phyloP scores from a whole-genome alignment of 805 yeast genomes.

The Sugiyamaella marilandica region DNA sequence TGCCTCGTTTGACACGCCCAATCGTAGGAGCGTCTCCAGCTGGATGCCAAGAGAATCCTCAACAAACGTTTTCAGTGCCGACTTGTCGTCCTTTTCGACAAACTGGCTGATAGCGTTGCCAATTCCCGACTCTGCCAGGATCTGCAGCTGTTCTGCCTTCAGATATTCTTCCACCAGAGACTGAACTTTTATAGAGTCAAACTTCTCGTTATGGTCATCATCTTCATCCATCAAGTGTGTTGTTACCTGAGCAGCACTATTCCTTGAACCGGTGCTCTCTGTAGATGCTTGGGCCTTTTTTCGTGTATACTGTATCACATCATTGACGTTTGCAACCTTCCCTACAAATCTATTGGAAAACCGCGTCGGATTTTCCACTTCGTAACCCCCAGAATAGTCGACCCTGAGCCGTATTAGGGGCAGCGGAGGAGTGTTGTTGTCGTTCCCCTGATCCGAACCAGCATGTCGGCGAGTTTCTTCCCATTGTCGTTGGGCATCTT shows the following conservation, averaged over 20 bases:
- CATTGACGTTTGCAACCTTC: constrained; percentile 83
- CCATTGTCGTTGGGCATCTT: constrained; percentile 52
- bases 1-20: constrained; percentile 18
- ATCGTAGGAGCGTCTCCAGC: constrained; percentile 21
- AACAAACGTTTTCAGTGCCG: constrained; percentile 48
- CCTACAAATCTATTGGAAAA: constrained; percentile 90
- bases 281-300: constrained; percentile 34
- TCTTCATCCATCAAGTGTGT: not conserved
- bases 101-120: constrained; percentile 65
- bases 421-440: constrained; percentile 45
- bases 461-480: constrained; percentile 22
- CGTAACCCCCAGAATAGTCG: constrained; percentile 86
- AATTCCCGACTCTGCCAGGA: constrained; percentile 73
- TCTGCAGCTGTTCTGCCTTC: constrained; percentile 55
- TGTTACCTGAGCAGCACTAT: not conserved
- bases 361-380: constrained; percentile 84
- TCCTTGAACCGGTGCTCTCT: not conserved
- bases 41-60: constrained; percentile 30
- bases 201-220: not conserved
- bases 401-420: constrained; percentile 81
- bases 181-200: constrained; percentile 51
- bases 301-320: constrained; percentile 67
- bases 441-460: constrained; percentile 17
- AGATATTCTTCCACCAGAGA: constrained; percentile 59
- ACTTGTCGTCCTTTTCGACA: constrained; percentile 79